Conservation (phyloP, 2,329 filamentous ascomycete genomes). For the Beauveria bassiana region DNA sequence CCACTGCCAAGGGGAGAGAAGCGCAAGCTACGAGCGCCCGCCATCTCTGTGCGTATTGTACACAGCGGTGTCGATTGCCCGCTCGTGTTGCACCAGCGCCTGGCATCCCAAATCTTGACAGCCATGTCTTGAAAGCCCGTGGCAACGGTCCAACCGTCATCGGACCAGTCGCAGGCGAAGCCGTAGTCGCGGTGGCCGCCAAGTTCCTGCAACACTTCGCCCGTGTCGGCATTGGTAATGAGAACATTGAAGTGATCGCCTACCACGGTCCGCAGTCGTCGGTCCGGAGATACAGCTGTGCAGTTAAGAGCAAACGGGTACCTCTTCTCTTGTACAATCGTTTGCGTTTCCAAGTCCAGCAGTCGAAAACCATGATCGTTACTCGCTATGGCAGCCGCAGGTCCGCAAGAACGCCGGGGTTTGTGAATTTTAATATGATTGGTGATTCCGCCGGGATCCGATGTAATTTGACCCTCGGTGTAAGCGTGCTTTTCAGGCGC, state of each 20-base stretch:
- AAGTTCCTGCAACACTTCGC: constrained; percentile 49
- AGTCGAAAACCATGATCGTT: constrained; percentile 54
- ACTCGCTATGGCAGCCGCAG: constrained; percentile 52
- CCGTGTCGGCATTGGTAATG: constrained; percentile 62
- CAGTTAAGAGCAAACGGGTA: constrained; percentile 64
- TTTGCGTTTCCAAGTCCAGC: constrained; percentile 51
- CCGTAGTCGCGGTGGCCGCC: constrained; percentile 61
- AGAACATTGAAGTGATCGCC: constrained; percentile 59
- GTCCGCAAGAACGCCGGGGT: constrained; percentile 42
- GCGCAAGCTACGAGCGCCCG: constrained; percentile 58
- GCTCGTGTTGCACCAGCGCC: constrained; percentile 53
- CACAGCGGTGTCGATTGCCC: constrained; percentile 40
- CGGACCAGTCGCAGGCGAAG: constrained; percentile 74
- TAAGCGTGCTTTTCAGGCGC: constrained; percentile 28
- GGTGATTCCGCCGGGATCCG: constrained; percentile 47
- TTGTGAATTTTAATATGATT: constrained; percentile 56
- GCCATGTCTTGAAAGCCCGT: constrained; percentile 70
- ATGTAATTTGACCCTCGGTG: constrained; percentile 41
- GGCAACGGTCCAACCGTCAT: constrained; percentile 67
- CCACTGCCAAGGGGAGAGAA: constrained; percentile 68
- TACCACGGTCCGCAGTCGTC: constrained; percentile 63
- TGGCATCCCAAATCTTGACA: constrained; percentile 69
- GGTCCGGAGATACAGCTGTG: constrained; percentile 62
- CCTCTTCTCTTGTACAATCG: constrained; percentile 42
- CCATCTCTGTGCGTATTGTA: constrained; percentile 56